phyloP scores from a whole-genome alignment of 2,329 filamentous ascomycete genomes.

The Phyllachora maydis region DNA sequence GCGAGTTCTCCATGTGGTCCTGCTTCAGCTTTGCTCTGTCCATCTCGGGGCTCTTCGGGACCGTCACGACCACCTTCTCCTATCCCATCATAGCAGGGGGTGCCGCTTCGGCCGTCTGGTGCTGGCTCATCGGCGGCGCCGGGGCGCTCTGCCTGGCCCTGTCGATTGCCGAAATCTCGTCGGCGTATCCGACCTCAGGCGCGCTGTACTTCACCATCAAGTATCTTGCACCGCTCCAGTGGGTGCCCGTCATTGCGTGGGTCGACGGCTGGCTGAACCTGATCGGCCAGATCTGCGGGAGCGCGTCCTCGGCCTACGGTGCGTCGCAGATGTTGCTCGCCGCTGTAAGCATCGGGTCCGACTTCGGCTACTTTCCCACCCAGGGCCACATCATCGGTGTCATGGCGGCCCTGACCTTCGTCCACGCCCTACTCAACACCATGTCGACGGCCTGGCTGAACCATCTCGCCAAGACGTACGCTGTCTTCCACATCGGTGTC shows the following conservation, averaged over 20 bases:
- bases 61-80: constrained; percentile 31
- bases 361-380: constrained; percentile 21
- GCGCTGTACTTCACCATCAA: constrained; percentile 32
- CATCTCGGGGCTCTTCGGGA: constrained; percentile 32
- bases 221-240: constrained; percentile 23
- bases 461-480: constrained; percentile 31
- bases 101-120: constrained; percentile 31
- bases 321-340: constrained; percentile 29
- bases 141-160: constrained; percentile 33
- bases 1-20: constrained; percentile 34
- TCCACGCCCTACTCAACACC: constrained; percentile 27
- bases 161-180: constrained; percentile 34
- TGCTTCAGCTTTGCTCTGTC: constrained; percentile 34
- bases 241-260: constrained; percentile 28
- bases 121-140: constrained; percentile 32
- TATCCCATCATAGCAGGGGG: constrained; percentile 32
- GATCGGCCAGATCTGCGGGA: constrained; percentile 26
- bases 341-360: constrained; percentile 23
- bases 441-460: constrained; percentile 33
- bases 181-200: constrained; percentile 33
- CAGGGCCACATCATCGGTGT: constrained; percentile 23
- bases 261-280: constrained; percentile 23
- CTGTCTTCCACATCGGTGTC: constrained; percentile 29
- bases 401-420: constrained; percentile 27
- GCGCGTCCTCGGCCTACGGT: constrained; percentile 32